These are phyloP conservation scores for Yamadazyma sp. DNA, from an alignment of 1,139 yeast species.

Conservation along the genomic window DNA sequence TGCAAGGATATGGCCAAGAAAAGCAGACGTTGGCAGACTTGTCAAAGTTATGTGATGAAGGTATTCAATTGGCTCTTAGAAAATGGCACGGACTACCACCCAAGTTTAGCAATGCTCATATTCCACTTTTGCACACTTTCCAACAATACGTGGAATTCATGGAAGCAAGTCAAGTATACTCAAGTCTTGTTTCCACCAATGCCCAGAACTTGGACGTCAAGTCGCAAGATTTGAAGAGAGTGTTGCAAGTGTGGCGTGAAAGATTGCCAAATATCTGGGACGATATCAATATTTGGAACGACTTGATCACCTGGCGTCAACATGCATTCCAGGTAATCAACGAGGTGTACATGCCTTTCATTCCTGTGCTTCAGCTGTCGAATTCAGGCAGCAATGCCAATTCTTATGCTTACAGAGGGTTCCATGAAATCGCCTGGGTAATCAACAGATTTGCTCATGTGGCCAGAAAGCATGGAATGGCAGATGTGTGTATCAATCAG, in stretches of 20 bases:
- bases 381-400: constrained; percentile 73
- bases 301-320: constrained; percentile 96
- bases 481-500: constrained; percentile 93
- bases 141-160: constrained; percentile 97
- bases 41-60: constrained; percentile 88
- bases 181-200: constrained; percentile 84
- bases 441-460: constrained; percentile 98
- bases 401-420: constrained; percentile 94
- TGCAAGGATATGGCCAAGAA: constrained; percentile 93
- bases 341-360: constrained; percentile 88
- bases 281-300: constrained; percentile 97
- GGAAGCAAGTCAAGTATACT: constrained; percentile 95
- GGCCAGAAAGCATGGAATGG: constrained; percentile 94
- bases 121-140: constrained; percentile 87
- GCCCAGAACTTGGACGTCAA: constrained; percentile 90
- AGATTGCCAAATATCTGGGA: constrained; percentile 96
- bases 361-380: constrained; percentile 80
- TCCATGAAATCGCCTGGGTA: constrained; percentile 99
- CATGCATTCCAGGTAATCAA: constrained; percentile 98
- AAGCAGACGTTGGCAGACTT: constrained; percentile 80
- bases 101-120: constrained; percentile 80
- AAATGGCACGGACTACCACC: constrained; percentile 93
- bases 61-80: constrained; percentile 86
- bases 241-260: constrained; percentile 96
- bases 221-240: constrained; percentile 91